These are phyloP conservation scores for Sclerotinia subarctica DNA, from an alignment of 2,329 filamentous ascomycete genomes.

Conservation along the genomic window DNA sequence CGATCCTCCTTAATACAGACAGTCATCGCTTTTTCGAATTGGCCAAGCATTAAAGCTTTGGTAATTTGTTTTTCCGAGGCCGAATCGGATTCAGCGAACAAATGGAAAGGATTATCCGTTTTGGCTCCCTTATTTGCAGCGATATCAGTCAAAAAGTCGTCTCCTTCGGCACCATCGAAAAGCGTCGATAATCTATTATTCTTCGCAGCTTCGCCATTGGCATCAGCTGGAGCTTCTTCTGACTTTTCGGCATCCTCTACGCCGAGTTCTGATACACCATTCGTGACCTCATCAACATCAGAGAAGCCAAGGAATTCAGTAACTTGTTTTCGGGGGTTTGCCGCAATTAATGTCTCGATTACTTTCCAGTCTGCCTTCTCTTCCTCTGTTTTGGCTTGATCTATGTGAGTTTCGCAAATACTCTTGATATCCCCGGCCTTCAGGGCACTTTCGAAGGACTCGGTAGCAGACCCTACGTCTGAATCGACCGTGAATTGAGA, in stretches of 20 bases:
- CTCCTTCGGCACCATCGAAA: constrained; percentile 73
- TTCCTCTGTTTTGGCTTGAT: constrained; percentile 74
- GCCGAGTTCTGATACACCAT: constrained; percentile 47
- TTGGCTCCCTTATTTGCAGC: constrained; percentile 86
- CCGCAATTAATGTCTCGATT: constrained; percentile 80
- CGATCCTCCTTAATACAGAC: constrained; percentile 85
- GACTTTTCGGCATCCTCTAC: constrained; percentile 39
- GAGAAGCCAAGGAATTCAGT: constrained; percentile 88
- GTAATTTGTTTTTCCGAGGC: constrained; percentile 84
- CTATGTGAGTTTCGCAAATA: constrained; percentile 78
- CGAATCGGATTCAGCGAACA: constrained; percentile 81
- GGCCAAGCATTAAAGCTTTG: constrained; percentile 79
- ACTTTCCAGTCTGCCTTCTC: constrained; percentile 97
- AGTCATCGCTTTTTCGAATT: constrained; percentile 86
- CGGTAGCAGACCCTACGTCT: constrained; percentile 76
- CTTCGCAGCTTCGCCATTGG: constrained; percentile 50
- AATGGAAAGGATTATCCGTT: constrained; percentile 90
- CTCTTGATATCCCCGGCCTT: constrained; percentile 70
- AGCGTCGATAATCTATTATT: constrained; percentile 69
- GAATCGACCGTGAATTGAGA: constrained; percentile 87
- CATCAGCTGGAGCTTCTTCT: constrained; percentile 47
- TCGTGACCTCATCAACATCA: constrained; percentile 46
- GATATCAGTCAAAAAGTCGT: constrained; percentile 83
- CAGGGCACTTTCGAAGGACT: constrained; percentile 82
- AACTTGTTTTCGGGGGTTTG: constrained; percentile 81